Evolutionary conservation across 2,329 filamentous ascomycete species (phyloP), one percentile per base, ranked within the genome.

Genomic region (Fusarium torulosum): DNA sequence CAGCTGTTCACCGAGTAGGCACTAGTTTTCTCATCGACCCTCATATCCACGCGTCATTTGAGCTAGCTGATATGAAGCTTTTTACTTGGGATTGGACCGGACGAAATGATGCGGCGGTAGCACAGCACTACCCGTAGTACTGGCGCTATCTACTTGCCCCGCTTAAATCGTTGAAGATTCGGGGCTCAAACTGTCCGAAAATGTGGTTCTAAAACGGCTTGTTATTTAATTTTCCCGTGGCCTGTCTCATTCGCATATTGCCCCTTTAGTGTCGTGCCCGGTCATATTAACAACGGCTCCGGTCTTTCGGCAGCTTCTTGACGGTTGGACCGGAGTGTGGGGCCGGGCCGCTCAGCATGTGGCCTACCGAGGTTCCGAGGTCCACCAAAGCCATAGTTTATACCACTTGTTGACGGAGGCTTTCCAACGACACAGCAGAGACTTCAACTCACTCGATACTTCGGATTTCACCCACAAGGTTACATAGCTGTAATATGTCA

Each of bases 401-500:
- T 20, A 29, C 51, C 33, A 44, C 27, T 37, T 46, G 17, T 4
- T 27, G 38, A 27, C 20, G 23, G 27, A 49, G 10, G 21, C 41
- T 21, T 43, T 38, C 23, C 40, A 35, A 45, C 31, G 38, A 35
- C 51, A 20, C 25, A 53, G 27, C 35, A 42, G 49, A 15, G 13
- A n/a, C 37, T 44, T 38, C n/a, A 35, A 37, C 17, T 13, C 31
- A 44, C 14, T 29, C 27, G 10, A 13, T 29, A 29, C 10, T 29
- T 29, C 27, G 14, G 15, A 25, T 9, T 8, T 23, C 6, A 17
- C 23, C n/a, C 11, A 21, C 11, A 21, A 41, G 19, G 23, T 13
- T 23, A 41, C n/a, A 53, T 23, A 43, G n/a, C n/a, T 52, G 31
- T 17, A 51, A 58, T 31, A 91, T 91, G 88, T 83, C 88, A 62